These are phyloP conservation scores for Rhodotorula sp. DNA, from an alignment of 1,284 basidiomycete genomes.

Conservation along the genomic window DNA sequence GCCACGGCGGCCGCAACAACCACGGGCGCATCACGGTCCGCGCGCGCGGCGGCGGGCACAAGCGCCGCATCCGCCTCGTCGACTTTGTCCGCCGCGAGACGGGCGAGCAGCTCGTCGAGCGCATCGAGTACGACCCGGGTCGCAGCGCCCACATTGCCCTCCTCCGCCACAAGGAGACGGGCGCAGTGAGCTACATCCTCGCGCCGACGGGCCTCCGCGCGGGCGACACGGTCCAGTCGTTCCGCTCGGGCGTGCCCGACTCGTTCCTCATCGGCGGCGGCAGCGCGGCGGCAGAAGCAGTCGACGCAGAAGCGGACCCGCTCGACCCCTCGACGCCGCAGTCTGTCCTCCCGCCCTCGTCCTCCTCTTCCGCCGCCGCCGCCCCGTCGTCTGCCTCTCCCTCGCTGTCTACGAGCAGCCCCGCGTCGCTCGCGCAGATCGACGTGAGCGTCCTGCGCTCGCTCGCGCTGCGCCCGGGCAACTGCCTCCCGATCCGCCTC, in stretches of 20 bases:
- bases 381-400: background rate
- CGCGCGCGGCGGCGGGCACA: conserved; percentile 87
- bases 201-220: conserved; percentile 86
- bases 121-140: conserved; percentile 96
- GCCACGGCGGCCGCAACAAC: conserved; percentile 81
- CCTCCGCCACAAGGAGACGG: conserved; percentile 57
- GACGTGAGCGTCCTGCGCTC: conserved; percentile 84
- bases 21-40: conserved; percentile 86
- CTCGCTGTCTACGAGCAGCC: background rate
- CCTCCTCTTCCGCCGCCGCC: background rate
- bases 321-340: conserved; percentile 44
- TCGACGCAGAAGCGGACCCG: conserved; percentile 25
- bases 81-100: conserved; percentile 78
- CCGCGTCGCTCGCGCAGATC: conserved; percentile 55
- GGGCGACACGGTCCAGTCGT: conserved; percentile 86
- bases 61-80: conserved; percentile 77
- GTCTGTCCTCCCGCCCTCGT: conserved; percentile 27
- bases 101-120: conserved; percentile 82
- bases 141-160: conserved; percentile 93
- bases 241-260: conserved; percentile 75
- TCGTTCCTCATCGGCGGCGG: conserved; percentile 51
- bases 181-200: conserved; percentile 73
- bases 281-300: background rate
- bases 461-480: conserved; percentile 83
- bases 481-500: conserved; percentile 86